A percentile compares a stretch with the other conserved stretches of the same genome.
Conservation (phyloP, 1,139 yeast species). For the Blastobotrys aristatus region DNA sequence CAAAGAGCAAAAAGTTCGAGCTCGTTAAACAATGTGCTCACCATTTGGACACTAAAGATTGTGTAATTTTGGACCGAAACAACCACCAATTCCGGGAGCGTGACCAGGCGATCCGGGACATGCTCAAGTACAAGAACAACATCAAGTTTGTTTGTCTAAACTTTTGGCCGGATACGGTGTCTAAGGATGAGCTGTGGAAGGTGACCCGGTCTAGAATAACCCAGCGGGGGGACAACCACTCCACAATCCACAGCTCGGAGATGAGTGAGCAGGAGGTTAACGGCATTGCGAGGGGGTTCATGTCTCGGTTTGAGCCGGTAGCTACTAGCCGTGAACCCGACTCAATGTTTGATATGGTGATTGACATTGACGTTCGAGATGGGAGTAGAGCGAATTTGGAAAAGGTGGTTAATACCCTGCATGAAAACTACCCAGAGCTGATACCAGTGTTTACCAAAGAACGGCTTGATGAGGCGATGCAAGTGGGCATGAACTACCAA, state of each 20-base stretch:
- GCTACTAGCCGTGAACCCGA: conserved; percentile 53
- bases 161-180: conserved; percentile 45
- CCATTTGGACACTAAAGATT: conserved; percentile 36
- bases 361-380: conserved; percentile 46
- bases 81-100: conserved; percentile 74
- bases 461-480: conserved; percentile 28
- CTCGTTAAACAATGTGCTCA: conserved; percentile 50
- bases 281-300: conserved; percentile 68
- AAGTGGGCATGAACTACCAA: conserved; percentile 26
- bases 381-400: conserved; percentile 54
- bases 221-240: conserved; percentile 84
- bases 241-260: conserved; percentile 54
- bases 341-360: conserved; percentile 55
- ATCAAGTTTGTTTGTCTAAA: conserved; percentile 61
- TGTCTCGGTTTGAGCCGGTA: conserved; percentile 62
- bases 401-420: conserved; percentile 40
- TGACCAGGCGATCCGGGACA: conserved; percentile 54
- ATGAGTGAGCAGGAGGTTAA: conserved; percentile 47
- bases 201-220: conserved; percentile 58
- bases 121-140: conserved; percentile 34
- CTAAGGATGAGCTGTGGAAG: conserved; percentile 26
- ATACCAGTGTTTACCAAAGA: conserved; percentile 39
- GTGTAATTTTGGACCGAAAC: conserved; percentile 78
- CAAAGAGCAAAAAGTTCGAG: conserved; percentile 26
- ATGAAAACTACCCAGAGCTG: conserved; percentile 44